Evolutionary conservation across 352 stramenopile genomes (phyloP).

Genomic region (Plasmopara halstedii): DNA sequence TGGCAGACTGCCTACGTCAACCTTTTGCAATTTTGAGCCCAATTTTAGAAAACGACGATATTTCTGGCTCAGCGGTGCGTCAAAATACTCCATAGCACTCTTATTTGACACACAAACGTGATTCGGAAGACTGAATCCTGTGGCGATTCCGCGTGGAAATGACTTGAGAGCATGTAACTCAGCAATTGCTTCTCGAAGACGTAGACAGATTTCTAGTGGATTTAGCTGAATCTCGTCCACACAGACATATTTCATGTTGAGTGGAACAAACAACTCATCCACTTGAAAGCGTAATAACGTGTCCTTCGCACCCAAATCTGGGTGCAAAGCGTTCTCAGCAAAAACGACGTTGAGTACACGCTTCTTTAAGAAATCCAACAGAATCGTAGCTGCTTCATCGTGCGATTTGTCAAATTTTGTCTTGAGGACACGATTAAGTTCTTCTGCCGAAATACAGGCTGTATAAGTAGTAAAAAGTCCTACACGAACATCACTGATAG

Average conservation of each 20-base stretch:
- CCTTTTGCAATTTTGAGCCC: conserved; percentile 47
- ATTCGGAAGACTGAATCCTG: conserved; percentile 46
- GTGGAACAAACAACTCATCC: conserved; percentile 66
- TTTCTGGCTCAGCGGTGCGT: conserved; percentile 41
- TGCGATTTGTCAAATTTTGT: conserved; percentile 50
- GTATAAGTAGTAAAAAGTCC: conserved; percentile 72
- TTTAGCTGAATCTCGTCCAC: conserved; percentile 32
- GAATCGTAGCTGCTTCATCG: conserved; percentile 31
- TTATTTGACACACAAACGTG: conserved; percentile 14
- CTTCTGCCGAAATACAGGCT: conserved; percentile 42
- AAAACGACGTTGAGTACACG: conserved; percentile 49
- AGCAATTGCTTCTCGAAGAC: conserved; percentile 51
- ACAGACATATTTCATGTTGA: conserved; percentile 78
- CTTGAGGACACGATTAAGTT: conserved; percentile 43
- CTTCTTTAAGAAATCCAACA: conserved; percentile 36
- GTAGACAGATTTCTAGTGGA: conserved; percentile 66
- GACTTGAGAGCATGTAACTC: conserved; percentile 56
- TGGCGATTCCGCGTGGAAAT: conserved; percentile 66
- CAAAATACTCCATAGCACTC: conserved; percentile 35
- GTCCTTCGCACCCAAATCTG: conserved; percentile 35
- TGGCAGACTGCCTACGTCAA: conserved; percentile 62
- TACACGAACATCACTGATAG: conserved; percentile 48
- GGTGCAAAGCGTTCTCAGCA: conserved; percentile 37
- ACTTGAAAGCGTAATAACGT: conserved; percentile 82
- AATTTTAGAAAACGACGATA: conserved; percentile 77